Base-by-base conservation (phyloP, 2,329 filamentous ascomycete genomes). In the Pseudogymnoascus sp. region DNA sequence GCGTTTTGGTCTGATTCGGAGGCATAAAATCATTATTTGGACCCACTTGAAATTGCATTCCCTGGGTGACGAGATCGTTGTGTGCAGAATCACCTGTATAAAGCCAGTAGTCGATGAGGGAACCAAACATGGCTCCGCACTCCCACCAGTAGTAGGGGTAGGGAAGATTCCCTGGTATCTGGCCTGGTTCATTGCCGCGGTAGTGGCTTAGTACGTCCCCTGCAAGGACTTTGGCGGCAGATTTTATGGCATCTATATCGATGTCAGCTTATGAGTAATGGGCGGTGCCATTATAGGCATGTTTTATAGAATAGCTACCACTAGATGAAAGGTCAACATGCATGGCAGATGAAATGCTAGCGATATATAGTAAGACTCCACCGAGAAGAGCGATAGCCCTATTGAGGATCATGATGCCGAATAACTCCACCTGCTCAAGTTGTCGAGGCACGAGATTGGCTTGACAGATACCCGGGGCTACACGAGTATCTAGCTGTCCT, bases 71-170 rank as follows among this genome's bases (percentile, higher is more conserved):
- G 45, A 90, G 77, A 14, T 86, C 78, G 73, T 92, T 92, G 77
- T 90, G 95, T 36, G 82, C 81, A 3, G 81, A 77, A 72, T 93
- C 90, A 19, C 86, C 87, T 0, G 90, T 93, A 73, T 91, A 90
- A 73, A 87, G 90, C 90, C 90, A 96, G 74, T 95, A 95, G 71
- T 95, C 90, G 62, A 96, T 80, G 67, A 95, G 78, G 2, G 88
- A 80, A 21, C 84, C 84, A 76, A 87, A 81, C 79, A 93, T 85
- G 81, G 88, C 76, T 90, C 88, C 90, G 86, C 92, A 83, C 69
- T 83, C 80, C 81, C 81, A 84, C 81, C 81, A 84, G 70, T 81
- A 83, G 69, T 82, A 83, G 16, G 83, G 83, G 14, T 73, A 71
- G 2, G 80, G 80, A n/a, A 84, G 77, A 63, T 82, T 75, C 57